Evolutionary conservation across 257 asterid species (phyloP).

Genomic region (Solanum chiquidenum): DNA sequence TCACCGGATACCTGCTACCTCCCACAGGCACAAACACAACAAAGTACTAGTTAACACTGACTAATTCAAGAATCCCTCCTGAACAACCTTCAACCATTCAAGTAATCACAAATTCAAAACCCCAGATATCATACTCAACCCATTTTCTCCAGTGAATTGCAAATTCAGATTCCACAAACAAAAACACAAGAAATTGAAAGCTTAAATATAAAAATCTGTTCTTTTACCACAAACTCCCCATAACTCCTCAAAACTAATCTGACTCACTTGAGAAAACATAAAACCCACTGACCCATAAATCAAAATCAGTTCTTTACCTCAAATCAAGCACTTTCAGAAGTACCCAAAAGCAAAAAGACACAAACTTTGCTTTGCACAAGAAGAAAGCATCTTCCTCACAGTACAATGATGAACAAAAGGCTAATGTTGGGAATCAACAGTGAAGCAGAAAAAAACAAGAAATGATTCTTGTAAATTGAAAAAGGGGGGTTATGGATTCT

Average conservation of each 20-base stretch:
- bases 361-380: not conserved
- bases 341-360: not conserved
- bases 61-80: not conserved
- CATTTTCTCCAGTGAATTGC: not conserved
- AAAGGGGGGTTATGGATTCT: not conserved
- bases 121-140: not conserved
- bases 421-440: not conserved
- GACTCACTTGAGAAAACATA: not conserved
- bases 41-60: not conserved
- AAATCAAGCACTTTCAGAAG: not conserved
- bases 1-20: not conserved
- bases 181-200: not conserved
- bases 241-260: not conserved
- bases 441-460: not conserved
- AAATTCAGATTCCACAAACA: not conserved
- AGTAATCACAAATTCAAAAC: not conserved
- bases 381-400: not conserved
- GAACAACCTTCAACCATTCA: not conserved
- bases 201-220: not conserved
- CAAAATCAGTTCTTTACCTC: not conserved
- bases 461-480: conserved; percentile 1
- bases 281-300: not conserved
- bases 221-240: not conserved
- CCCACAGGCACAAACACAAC: not conserved
- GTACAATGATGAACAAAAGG: not conserved